Conservation (phyloP, 306 rosid species). For the Vicia faba region DNA sequence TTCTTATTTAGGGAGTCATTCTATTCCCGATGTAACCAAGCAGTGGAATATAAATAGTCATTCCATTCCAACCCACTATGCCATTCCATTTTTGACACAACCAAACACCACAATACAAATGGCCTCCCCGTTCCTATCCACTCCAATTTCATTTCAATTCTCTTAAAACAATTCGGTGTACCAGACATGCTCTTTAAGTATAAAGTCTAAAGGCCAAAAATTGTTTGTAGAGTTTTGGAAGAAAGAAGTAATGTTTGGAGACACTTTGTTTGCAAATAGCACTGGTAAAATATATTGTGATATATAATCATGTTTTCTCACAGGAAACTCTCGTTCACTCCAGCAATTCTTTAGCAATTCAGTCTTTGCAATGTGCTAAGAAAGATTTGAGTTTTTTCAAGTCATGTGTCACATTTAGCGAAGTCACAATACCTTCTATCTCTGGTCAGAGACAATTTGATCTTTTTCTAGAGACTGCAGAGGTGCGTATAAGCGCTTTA, state of each 20-base stretch:
- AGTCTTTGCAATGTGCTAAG: conserved; percentile 58
- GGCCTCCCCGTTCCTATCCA: neutral
- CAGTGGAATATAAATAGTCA: neutral
- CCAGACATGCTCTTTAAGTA: neutral
- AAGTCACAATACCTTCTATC: conserved; percentile 88
- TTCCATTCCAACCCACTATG: neutral
- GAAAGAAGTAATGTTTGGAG: conserved; percentile 4
- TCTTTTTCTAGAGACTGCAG: conserved; percentile 89
- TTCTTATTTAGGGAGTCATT: neutral
- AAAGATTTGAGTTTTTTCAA: conserved; percentile 62
- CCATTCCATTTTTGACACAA: neutral
- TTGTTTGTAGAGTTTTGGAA: conserved; percentile 19
- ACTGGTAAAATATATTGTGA: conserved; percentile 32
- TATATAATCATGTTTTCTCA: conserved; percentile 42
- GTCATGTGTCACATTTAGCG: conserved; percentile 86
- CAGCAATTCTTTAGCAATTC: conserved; percentile 74
- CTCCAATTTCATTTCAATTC: conserved; percentile 6
- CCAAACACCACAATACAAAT: neutral
- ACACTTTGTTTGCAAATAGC: conserved; percentile 19
- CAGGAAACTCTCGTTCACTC: conserved; percentile 91
- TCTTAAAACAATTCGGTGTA: neutral
- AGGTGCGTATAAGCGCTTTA: conserved; percentile 64
- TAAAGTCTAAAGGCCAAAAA: neutral
- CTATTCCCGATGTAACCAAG: neutral
- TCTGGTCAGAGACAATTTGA: conserved; percentile 66